Evolutionary conservation across 768 basidiomycete genomes (phyloP).

Genomic region (Mycena alexandri): DNA sequence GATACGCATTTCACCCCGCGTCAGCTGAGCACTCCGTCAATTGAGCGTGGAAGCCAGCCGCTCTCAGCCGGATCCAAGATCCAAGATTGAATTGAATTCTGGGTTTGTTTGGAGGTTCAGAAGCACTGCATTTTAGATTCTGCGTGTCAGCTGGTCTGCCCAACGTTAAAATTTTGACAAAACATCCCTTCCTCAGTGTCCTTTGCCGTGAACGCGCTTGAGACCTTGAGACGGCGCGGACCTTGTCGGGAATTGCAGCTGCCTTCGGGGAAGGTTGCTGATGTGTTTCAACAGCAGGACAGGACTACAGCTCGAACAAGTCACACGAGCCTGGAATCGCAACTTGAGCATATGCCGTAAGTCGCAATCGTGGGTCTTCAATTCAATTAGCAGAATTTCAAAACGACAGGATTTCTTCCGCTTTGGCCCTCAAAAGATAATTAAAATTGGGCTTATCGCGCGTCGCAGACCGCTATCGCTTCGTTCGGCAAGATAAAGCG

Average conservation of each 20-base stretch:
- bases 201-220: neutral
- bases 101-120: slow-evolving; percentile 6
- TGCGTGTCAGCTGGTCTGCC: slow-evolving; percentile 5
- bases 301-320: neutral
- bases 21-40: slow-evolving; percentile 15
- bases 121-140: slow-evolving; percentile 16
- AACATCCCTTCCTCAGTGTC: neutral
- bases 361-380: neutral
- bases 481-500: slow-evolving; percentile 1
- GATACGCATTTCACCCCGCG: neutral
- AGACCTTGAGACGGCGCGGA: neutral
- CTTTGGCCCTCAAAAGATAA: too few species aligned
- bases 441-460: too few species aligned
- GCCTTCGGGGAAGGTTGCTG: neutral
- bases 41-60: slow-evolving; percentile 14
- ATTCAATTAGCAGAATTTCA: too few species aligned
- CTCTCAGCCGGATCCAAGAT: slow-evolving; percentile 1
- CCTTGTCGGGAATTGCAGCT: neutral
- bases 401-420: too few species aligned
- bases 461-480: neutral
- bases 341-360: slow-evolving; percentile 5
- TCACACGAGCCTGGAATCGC: slow-evolving; percentile 14
- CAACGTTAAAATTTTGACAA: slow-evolving; percentile 10
- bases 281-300: neutral
- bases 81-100: slow-evolving; percentile 15